Evolutionary conservation across 1,284 basidiomycete genomes (phyloP).

Genomic region (Cutaneotrichosporon arboriforme): DNA sequence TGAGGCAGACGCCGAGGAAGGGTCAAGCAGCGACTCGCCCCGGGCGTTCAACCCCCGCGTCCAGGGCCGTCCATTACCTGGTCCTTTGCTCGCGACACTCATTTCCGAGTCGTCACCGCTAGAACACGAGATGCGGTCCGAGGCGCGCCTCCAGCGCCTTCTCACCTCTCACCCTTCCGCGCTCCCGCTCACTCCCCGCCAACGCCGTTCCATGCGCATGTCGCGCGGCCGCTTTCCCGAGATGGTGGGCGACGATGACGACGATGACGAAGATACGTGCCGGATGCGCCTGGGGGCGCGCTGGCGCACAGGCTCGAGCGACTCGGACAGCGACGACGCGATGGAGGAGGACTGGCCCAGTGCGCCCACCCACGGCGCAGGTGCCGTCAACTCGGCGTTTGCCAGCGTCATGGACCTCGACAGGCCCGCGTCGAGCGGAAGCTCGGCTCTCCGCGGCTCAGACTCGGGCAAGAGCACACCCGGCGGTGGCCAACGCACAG

Average conservation of each 20-base stretch:
- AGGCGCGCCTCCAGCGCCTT: conserved; percentile 39
- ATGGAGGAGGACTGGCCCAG: conserved; percentile 25
- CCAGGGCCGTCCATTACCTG: conserved; percentile 35
- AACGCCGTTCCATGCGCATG: conserved; percentile 23
- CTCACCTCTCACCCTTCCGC: conserved; percentile 37
- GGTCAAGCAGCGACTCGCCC: not conserved
- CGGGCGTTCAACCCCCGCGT: conserved; percentile 10
- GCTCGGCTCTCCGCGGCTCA: conserved; percentile 3
- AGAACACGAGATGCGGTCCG: conserved; percentile 46
- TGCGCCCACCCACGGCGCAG: conserved; percentile 8
- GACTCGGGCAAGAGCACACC: conserved; percentile 17
- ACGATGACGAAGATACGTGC: conserved; percentile 26
- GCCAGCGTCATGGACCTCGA: conserved; percentile 46
- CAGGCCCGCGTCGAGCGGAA: conserved; percentile 20
- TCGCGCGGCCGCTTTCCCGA: conserved; percentile 44
- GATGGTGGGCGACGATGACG: conserved; percentile 43
- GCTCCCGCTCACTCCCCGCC: conserved; percentile 38
- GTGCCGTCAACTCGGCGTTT: conserved; percentile 41
- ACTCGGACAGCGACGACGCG: conserved; percentile 35
- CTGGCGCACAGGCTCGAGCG: conserved; percentile 17
- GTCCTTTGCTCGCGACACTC: conserved; percentile 39
- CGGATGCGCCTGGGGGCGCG: conserved; percentile 2
- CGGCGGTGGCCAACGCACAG: conserved; percentile 1
- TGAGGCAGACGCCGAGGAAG: not conserved
- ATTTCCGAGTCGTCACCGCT: conserved; percentile 40